Evolutionary conservation across 352 stramenopile species (phyloP).

Genomic region (Globisporangium lucens): DNA sequence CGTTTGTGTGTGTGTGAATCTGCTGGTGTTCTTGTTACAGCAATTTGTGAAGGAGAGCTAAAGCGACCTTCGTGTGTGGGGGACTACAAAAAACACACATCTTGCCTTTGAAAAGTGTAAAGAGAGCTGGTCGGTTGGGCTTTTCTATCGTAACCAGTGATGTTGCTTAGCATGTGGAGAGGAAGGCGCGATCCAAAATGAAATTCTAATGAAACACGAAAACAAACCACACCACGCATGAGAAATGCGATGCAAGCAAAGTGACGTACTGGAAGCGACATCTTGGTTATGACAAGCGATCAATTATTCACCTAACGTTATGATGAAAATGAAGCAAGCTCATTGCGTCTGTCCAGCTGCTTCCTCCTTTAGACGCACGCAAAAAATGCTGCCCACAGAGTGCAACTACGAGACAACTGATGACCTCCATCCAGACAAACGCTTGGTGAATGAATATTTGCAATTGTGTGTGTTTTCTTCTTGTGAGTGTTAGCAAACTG

Average conservation of each 20-base stretch:
- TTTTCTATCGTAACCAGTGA: background rate
- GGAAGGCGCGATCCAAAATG: background rate
- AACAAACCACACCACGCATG: background rate
- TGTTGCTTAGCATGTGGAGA: background rate
- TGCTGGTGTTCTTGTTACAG: conserved; percentile 16
- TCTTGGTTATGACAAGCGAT: background rate
- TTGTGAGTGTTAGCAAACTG: background rate
- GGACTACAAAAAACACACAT: background rate
- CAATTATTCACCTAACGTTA: too few species aligned
- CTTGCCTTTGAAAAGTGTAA: background rate
- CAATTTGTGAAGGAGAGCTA: conserved; percentile 72
- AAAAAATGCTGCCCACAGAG: too few species aligned
- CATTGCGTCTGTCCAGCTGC: too few species aligned
- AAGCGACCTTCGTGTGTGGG: background rate
- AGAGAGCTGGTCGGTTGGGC: background rate
- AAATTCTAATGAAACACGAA: background rate
- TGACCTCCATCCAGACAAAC: too few species aligned
- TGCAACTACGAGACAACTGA: too few species aligned
- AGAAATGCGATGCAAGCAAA: background rate
- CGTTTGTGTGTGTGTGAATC: background rate
- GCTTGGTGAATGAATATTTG: too few species aligned
- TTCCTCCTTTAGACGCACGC: too few species aligned
- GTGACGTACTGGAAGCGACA: background rate
- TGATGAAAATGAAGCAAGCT: too few species aligned
- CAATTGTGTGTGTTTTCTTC: background rate